phyloP scores from a whole-genome alignment of 1,139 yeast species.

The Starmera stellimalicola region DNA sequence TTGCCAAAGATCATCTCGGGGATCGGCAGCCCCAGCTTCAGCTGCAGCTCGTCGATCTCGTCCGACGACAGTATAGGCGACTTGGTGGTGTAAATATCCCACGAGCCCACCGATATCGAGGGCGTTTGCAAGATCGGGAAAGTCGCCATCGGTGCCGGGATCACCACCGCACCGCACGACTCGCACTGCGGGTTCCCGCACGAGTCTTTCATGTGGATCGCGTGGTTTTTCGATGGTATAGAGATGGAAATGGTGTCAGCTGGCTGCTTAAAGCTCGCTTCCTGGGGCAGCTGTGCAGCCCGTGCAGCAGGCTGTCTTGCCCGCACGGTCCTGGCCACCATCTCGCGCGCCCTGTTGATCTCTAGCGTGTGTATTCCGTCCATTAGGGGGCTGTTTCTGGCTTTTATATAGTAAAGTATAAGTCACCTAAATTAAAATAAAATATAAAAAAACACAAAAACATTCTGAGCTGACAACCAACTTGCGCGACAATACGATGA shows the following conservation, averaged over 20 bases:
- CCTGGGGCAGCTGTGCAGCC: constrained; percentile 28
- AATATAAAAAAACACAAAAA: neutral
- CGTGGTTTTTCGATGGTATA: neutral
- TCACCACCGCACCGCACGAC: constrained; percentile 62
- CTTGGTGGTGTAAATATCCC: constrained; percentile 69
- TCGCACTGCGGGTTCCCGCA: constrained; percentile 38
- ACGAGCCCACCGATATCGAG: constrained; percentile 54
- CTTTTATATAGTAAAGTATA: neutral
- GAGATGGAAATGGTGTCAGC: constrained; percentile 6
- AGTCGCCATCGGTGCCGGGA: constrained; percentile 62
- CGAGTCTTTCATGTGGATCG: neutral
- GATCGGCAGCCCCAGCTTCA: constrained; percentile 61
- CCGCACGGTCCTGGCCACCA: constrained; percentile 33
- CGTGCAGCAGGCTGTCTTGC: constrained; percentile 17
- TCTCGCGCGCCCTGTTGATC: constrained; percentile 53
- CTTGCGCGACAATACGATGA: too few species aligned
- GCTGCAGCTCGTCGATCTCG: constrained; percentile 60
- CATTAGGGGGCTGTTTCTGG: neutral
- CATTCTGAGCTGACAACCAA: too few species aligned
- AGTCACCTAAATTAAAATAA: neutral
- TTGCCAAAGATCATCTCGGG: constrained; percentile 99
- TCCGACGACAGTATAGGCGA: constrained; percentile 67
- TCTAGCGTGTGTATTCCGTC: constrained; percentile 45
- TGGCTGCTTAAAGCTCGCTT: constrained; percentile 14
- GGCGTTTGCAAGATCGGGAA: constrained; percentile 57